phyloP scores from a whole-genome alignment of 805 yeast species.

The Starmerella kuoi region DNA sequence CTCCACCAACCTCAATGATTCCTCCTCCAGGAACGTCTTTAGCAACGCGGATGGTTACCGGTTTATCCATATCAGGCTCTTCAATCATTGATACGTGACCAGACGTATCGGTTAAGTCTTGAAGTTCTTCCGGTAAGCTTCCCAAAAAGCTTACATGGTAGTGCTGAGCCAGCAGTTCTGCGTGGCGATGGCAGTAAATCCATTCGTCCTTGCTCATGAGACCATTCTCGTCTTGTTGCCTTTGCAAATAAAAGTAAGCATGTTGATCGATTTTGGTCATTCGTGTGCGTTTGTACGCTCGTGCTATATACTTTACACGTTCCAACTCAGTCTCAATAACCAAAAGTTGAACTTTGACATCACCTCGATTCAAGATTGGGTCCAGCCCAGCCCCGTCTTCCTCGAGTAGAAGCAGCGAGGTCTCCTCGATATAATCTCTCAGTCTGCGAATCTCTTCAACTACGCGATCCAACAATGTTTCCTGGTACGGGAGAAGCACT shows the following conservation, averaged over 20 bases:
- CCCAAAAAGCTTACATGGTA: slow-evolving; percentile 57
- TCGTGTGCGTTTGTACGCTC: slow-evolving; percentile 71
- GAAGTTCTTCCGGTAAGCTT: slow-evolving; percentile 55
- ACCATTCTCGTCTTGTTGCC: slow-evolving; percentile 23
- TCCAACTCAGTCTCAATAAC: slow-evolving; percentile 88
- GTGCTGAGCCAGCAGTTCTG: slow-evolving; percentile 47
- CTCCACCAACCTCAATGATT: slow-evolving; percentile 34
- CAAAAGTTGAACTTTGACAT: slow-evolving; percentile 65
- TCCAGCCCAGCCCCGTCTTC: slow-evolving; percentile 4
- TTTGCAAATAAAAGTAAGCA: slow-evolving; percentile 37
- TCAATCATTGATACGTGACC: slow-evolving; percentile 55
- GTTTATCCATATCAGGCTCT: slow-evolving; percentile 59
- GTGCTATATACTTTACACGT: slow-evolving; percentile 65
- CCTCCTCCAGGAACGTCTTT: slow-evolving; percentile 28
- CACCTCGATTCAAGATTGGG: slow-evolving; percentile 23
- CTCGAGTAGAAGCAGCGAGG: slow-evolving; percentile 64
- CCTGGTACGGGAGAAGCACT: slow-evolving; percentile 67
- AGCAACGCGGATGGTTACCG: slow-evolving; percentile 61
- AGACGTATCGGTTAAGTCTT: slow-evolving; percentile 61
- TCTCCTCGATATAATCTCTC: slow-evolving; percentile 62
- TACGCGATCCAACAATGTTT: slow-evolving; percentile 44
- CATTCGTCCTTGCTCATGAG: slow-evolving; percentile 18
- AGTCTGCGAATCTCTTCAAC: slow-evolving; percentile 50
- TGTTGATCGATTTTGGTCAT: slow-evolving; percentile 57
- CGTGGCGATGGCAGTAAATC: slow-evolving; percentile 36